phyloP scores from a whole-genome alignment of 495 filamentous ascomycete species.

The Parathielavia hyrcaniae region DNA sequence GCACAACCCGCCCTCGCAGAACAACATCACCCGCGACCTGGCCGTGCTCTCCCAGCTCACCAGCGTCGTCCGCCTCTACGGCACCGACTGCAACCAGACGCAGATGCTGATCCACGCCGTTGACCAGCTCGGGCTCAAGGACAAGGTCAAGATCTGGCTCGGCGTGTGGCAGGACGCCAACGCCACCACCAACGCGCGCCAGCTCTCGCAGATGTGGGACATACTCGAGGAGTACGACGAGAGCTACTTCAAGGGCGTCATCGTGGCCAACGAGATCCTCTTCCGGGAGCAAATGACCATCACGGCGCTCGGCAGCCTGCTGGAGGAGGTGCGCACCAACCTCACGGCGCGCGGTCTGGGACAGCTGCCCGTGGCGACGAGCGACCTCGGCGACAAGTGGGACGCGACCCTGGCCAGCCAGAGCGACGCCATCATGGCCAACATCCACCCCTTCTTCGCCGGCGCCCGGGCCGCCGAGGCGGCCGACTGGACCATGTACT shows the following conservation, averaged over 20 bases:
- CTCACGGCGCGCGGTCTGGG: conserved; percentile 57
- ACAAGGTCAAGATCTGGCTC: conserved; percentile 82
- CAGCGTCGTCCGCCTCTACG: conserved; percentile 83
- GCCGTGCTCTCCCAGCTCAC: conserved; percentile 89
- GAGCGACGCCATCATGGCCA: conserved; percentile 89
- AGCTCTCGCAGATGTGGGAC: conserved; percentile 72
- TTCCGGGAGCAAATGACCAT: conserved; percentile 70
- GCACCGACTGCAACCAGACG: conserved; percentile 97
- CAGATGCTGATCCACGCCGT: conserved; percentile 88
- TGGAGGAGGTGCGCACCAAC: conserved; percentile 63
- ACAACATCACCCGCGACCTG: conserved; percentile 88
- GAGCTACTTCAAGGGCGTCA: conserved; percentile 70
- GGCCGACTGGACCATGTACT: conserved; percentile 74
- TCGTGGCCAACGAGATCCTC: conserved; percentile 91
- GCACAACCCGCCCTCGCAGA: conserved; percentile 71
- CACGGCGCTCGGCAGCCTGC: conserved; percentile 55
- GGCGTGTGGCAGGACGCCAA: conserved; percentile 92
- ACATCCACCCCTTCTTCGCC: conserved; percentile 95
- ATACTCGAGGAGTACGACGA: conserved; percentile 64
- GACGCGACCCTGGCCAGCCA: conserved; percentile 54
- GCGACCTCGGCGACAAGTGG: conserved; percentile 90
- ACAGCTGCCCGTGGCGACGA: conserved; percentile 78
- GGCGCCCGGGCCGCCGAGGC: conserved; percentile 64
- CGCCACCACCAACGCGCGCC: conserved; percentile 72
- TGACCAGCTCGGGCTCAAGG: conserved; percentile 60